phyloP scores from a whole-genome alignment of 345 rosid genomes.

The Salix brachista region DNA sequence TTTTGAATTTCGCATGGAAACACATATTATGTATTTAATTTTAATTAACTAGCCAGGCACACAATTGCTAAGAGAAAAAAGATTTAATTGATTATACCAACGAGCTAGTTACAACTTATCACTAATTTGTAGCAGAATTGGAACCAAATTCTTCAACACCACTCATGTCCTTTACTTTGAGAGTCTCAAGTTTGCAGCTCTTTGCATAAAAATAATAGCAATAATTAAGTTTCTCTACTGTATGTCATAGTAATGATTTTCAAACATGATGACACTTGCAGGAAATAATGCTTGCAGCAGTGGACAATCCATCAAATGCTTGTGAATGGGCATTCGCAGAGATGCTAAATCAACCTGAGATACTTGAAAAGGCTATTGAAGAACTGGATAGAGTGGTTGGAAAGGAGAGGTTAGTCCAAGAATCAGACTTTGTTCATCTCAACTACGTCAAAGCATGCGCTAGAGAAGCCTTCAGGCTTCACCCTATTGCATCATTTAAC shows the following conservation, averaged over 20 bases:
- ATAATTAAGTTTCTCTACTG: too few species aligned
- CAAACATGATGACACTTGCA: neutral
- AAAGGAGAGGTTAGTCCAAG: constrained; percentile 44
- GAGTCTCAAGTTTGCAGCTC: too few species aligned
- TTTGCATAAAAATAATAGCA: too few species aligned
- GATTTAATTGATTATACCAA: too few species aligned
- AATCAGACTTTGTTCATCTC: constrained; percentile 40
- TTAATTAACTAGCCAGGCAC: too few species aligned
- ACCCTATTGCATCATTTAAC: constrained; percentile 43
- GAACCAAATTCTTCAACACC: too few species aligned
- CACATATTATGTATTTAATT: too few species aligned
- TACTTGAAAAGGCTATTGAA: constrained; percentile 35
- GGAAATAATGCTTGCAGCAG: constrained; percentile 49
- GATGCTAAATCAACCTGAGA: constrained; percentile 46
- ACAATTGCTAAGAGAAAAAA: too few species aligned
- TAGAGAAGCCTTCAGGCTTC: constrained; percentile 50
- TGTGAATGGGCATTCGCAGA: constrained; percentile 54
- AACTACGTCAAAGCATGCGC: constrained; percentile 49
- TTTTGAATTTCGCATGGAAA: too few species aligned
- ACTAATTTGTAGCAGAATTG: too few species aligned
- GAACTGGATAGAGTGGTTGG: constrained; percentile 54
- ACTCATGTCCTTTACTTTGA: too few species aligned
- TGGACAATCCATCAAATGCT: constrained; percentile 61
- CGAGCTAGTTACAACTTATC: too few species aligned
- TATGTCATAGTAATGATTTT: neutral